phyloP scores from a whole-genome alignment of 192 early-diverging fungal species.

The Phlyctochytrium planicorne region DNA sequence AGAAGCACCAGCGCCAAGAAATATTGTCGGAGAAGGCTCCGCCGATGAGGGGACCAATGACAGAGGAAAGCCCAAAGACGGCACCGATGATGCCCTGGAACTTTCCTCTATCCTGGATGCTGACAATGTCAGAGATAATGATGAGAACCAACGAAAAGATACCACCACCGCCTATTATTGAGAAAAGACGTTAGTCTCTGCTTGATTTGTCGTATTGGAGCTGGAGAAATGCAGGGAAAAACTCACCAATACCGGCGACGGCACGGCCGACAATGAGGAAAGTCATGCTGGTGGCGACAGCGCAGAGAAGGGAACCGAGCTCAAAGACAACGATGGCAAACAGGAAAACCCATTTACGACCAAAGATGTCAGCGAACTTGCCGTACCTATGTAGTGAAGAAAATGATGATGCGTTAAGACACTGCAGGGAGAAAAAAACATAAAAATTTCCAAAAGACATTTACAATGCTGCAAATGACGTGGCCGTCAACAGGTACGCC shows the following conservation, averaged over 20 bases:
- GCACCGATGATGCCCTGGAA: slow-evolving; percentile 77
- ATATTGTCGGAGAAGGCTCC: slow-evolving; percentile 65
- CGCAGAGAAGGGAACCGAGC: slow-evolving; percentile 76
- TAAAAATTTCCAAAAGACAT: background rate
- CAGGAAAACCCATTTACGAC: slow-evolving; percentile 59
- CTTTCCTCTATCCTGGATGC: slow-evolving; percentile 48
- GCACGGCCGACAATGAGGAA: slow-evolving; percentile 72
- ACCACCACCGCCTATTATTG: slow-evolving; percentile 68
- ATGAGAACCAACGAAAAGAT: slow-evolving; percentile 75
- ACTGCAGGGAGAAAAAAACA: background rate
- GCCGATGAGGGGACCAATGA: slow-evolving; percentile 79
- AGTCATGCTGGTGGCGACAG: slow-evolving; percentile 58
- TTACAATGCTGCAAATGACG: slow-evolving; percentile 15
- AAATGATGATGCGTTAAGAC: background rate
- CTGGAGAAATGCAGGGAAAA: slow-evolving; percentile 62
- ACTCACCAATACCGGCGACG: slow-evolving; percentile 55
- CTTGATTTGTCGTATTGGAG: slow-evolving; percentile 72
- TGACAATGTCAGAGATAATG: slow-evolving; percentile 65
- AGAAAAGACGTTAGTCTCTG: slow-evolving; percentile 61
- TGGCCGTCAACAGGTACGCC: slow-evolving; percentile 32
- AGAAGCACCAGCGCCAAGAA: slow-evolving; percentile 55
- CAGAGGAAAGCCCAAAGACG: slow-evolving; percentile 69
- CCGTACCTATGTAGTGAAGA: slow-evolving; percentile 13
- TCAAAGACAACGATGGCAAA: slow-evolving; percentile 68
- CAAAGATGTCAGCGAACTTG: slow-evolving; percentile 32